phyloP scores from a whole-genome alignment of 192 early-diverging fungal species.

The Obelidium mucronatum region DNA sequence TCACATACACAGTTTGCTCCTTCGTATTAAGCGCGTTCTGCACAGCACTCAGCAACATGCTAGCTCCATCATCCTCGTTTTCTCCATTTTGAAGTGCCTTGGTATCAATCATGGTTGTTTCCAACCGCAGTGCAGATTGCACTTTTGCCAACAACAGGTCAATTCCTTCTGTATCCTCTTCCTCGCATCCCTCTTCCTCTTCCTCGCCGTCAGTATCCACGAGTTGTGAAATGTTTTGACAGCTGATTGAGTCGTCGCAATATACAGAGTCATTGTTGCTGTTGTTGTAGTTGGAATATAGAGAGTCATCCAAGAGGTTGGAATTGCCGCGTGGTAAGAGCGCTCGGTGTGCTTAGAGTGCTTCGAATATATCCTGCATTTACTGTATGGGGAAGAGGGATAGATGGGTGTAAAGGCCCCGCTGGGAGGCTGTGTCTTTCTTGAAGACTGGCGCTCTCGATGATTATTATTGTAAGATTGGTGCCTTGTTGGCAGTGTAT shows the following conservation, averaged over 20 bases:
- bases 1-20: too few species aligned
- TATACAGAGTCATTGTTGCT: background rate
- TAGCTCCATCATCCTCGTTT: background rate
- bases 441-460: too few species aligned
- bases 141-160: background rate
- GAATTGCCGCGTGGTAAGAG: too few species aligned
- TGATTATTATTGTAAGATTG: too few species aligned
- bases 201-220: background rate
- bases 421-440: too few species aligned
- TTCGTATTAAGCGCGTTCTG: too few species aligned
- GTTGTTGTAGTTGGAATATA: background rate
- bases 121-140: background rate
- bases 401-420: too few species aligned
- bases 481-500: too few species aligned
- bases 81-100: background rate
- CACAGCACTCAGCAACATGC: background rate
- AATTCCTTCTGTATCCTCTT: background rate
- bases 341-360: too few species aligned
- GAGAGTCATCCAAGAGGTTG: too few species aligned
- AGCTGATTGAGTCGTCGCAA: background rate
- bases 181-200: background rate
- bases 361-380: too few species aligned
- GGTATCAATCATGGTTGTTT: too few species aligned
- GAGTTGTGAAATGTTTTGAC: background rate
- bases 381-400: background rate